Percentiles rank a stretch among this genome's conserved stretches.
Evolutionary conservation across 441 rosid genomes (phyloP).

Genomic region (Syzygium syzygioides): DNA sequence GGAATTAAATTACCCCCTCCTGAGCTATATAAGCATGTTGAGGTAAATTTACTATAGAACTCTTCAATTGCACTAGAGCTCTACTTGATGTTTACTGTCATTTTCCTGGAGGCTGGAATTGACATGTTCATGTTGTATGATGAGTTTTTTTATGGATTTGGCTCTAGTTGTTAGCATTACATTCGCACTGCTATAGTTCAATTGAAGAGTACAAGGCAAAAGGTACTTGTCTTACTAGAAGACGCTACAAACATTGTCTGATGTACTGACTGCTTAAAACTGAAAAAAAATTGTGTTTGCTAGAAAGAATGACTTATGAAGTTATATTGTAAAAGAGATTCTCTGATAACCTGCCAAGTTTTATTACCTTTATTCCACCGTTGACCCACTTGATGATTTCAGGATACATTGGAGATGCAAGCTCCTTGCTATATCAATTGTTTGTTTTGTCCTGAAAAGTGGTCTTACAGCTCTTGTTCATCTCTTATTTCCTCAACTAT

Average conservation of each 20-base stretch:
- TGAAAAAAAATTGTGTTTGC: not conserved
- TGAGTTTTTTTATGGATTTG: not conserved
- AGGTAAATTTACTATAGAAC: slow-evolving; percentile 38
- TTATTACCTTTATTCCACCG: not conserved
- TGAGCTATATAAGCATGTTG: slow-evolving; percentile 72
- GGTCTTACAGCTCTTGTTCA: not conserved
- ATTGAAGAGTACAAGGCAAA: not conserved
- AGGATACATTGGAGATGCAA: too few species aligned
- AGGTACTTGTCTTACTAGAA: not conserved
- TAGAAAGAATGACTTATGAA: not conserved
- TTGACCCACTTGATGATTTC: not conserved
- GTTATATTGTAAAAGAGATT: too few species aligned
- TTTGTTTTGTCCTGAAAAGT: not conserved
- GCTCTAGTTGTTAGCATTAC: not conserved
- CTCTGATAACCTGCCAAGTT: not conserved
- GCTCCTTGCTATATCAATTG: not conserved
- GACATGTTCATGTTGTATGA: not conserved
- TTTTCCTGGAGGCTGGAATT: not conserved
- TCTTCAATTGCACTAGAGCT: not conserved
- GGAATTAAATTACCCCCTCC: slow-evolving; percentile 89
- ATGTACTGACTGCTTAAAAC: not conserved
- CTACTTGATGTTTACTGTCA: slow-evolving; percentile 1
- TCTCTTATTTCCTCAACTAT: not conserved
- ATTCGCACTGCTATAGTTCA: not conserved
- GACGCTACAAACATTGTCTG: too few species aligned